These are phyloP conservation scores for Hypoxylon sp. DNA, from an alignment of 2,329 filamentous ascomycete genomes.

Conservation along the genomic window DNA sequence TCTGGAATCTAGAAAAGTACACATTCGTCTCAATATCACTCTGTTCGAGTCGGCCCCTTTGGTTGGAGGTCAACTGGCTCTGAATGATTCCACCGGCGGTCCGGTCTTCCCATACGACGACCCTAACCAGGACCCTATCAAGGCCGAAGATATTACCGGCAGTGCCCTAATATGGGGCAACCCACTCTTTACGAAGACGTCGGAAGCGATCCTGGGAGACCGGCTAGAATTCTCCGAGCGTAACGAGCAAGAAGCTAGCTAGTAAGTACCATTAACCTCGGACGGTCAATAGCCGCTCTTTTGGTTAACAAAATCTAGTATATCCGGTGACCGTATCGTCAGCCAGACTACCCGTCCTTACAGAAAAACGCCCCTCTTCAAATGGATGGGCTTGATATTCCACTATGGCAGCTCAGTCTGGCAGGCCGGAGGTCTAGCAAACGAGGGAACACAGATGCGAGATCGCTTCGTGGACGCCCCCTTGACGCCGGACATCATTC, in stretches of 20 bases:
- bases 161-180: slow-evolving; percentile 43
- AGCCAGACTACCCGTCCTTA: slow-evolving; percentile 41
- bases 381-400: slow-evolving; percentile 41
- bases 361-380: slow-evolving; percentile 32
- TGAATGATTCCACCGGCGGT: slow-evolving; percentile 33
- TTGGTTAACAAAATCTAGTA: slow-evolving; percentile 29
- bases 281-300: background rate
- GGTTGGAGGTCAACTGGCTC: slow-evolving; percentile 43
- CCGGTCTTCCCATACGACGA: slow-evolving; percentile 44
- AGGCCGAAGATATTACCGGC: slow-evolving; percentile 46
- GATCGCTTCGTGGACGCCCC: slow-evolving; percentile 29
- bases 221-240: slow-evolving; percentile 40
- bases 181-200: slow-evolving; percentile 43
- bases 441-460: slow-evolving; percentile 28
- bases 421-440: slow-evolving; percentile 31
- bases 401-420: slow-evolving; percentile 44
- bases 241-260: slow-evolving; percentile 40
- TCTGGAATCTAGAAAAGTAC: slow-evolving; percentile 9
- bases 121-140: slow-evolving; percentile 39
- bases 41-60: slow-evolving; percentile 43
- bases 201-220: slow-evolving; percentile 39
- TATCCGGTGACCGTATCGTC: slow-evolving; percentile 27
- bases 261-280: slow-evolving; percentile 40
- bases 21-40: slow-evolving; percentile 41
- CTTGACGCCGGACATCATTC: slow-evolving; percentile 21